Evolutionary conservation across 495 filamentous ascomycete genomes (phyloP).

Genomic region (Aspergillus bertholletiae): DNA sequence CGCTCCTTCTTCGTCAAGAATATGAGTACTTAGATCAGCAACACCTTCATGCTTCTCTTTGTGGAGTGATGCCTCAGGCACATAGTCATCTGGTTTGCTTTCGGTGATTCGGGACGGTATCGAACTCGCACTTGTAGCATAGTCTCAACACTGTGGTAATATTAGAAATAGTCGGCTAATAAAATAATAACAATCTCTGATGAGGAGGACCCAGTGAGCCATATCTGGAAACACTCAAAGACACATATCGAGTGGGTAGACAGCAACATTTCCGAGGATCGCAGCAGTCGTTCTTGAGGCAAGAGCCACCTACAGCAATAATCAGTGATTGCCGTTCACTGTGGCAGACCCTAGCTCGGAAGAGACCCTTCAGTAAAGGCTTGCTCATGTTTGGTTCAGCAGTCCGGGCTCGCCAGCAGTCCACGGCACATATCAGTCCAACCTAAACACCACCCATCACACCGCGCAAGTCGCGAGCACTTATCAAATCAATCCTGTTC

Average conservation of each 20-base stretch:
- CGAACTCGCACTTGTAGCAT: background rate
- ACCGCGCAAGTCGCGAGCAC: no score
- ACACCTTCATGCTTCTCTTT: background rate
- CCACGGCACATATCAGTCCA: no score
- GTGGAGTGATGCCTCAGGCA: background rate
- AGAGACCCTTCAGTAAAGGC: no score
- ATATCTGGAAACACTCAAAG: no score
- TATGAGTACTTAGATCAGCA: background rate
- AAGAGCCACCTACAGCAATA: slow-evolving; percentile 12
- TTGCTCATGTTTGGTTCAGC: no score
- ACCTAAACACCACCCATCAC: no score
- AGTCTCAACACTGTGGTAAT: background rate
- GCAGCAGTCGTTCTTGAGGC: slow-evolving; percentile 14
- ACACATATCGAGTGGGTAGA: background rate
- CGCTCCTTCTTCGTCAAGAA: slow-evolving; percentile 12
- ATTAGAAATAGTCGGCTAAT: background rate
- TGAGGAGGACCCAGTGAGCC: no score
- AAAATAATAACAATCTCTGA: background rate
- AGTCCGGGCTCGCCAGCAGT: no score
- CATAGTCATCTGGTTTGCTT: background rate
- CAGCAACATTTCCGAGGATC: slow-evolving; percentile 10
- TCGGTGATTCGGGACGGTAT: no score
- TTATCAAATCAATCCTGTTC: no score
- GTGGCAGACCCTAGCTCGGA: no score
- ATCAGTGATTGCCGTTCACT: slow-evolving; percentile 6